Base-by-base conservation (phyloP, 441 rosid species). In the Euphorbia celastroides region DNA sequence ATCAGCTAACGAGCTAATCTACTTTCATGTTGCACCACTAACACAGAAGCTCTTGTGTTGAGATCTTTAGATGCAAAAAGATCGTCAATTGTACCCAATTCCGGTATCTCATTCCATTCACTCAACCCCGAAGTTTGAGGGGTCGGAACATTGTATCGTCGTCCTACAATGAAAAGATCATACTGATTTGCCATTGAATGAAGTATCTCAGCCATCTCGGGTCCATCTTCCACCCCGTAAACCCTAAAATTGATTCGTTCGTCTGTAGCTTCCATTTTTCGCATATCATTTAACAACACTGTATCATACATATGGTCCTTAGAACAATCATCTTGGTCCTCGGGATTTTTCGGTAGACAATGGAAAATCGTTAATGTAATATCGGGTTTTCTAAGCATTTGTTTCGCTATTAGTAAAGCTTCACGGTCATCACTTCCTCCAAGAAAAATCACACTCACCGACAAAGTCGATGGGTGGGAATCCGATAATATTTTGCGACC, bases 381-480 rank as follows among this genome's bases (percentile, higher is more conserved):
- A 0, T 38, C 19, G 9, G 64, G 14, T 2, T 30, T n/a, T 5
- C 5, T 58, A 0, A 38, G 22, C 64, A 67, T 67, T 5, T 41
- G 64, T 58, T 67, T 67, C 0, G 52, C 70, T 46, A 67, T 44
- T 5, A 26, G 28, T 27, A 67, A 58, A 10, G 70, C 70, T 19
- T 67, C 70, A 0, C 64, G 70, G 30, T 67, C 70, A 58, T 67
- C 70, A 30, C 9, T 22, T 13, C 70, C 64, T 13, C 70, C 64
- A 2, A 58, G 28, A 13, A 57, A 67, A 0, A 67, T 11, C 30
- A 67, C 7, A 30, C 70, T 57, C 1, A 46, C 0, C 0, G 57
- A 44, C 7, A 58, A n/a, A 12, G 1, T 3, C 2, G 13, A 22
- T 0, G 5, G 0, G 8, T 14, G 1, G 0, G 56, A 1, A 17